Conservation (phyloP, 73 alveolate genomes). For the Breviolum minutum region DNA sequence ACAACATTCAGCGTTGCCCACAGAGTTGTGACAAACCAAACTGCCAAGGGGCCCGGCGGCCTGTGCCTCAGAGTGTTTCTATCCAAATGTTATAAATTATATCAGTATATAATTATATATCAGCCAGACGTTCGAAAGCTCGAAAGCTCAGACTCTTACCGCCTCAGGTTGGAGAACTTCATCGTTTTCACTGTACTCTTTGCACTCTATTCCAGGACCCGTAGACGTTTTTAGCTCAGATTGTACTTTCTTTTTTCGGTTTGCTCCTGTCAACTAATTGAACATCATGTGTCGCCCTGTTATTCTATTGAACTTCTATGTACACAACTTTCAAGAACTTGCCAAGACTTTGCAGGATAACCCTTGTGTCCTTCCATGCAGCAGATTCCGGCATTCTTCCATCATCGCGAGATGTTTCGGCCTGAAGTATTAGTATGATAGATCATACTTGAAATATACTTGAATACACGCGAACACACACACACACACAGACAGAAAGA, state of each 20-base stretch:
- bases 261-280: background rate
- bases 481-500: no score
- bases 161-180: slow-evolving; percentile 48
- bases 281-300: background rate
- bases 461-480: no score
- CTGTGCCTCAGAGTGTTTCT: no score
- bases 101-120: no score
- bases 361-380: slow-evolving; percentile 84
- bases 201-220: slow-evolving; percentile 29
- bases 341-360: background rate
- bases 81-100: no score
- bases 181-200: slow-evolving; percentile 43
- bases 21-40: no score
- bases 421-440: background rate
- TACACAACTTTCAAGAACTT: background rate
- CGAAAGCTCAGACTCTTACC: background rate
- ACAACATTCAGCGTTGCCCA: no score
- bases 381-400: slow-evolving; percentile 85
- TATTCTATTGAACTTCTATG: background rate
- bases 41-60: no score
- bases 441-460: background rate
- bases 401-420: slow-evolving; percentile 39
- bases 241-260: background rate
- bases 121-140: no score
- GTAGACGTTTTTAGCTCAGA: background rate